A percentile compares a stretch with the other conserved stretches of the same genome.
Conservation (phyloP, 495 filamentous ascomycete genomes). For the Penicillium lividum region DNA sequence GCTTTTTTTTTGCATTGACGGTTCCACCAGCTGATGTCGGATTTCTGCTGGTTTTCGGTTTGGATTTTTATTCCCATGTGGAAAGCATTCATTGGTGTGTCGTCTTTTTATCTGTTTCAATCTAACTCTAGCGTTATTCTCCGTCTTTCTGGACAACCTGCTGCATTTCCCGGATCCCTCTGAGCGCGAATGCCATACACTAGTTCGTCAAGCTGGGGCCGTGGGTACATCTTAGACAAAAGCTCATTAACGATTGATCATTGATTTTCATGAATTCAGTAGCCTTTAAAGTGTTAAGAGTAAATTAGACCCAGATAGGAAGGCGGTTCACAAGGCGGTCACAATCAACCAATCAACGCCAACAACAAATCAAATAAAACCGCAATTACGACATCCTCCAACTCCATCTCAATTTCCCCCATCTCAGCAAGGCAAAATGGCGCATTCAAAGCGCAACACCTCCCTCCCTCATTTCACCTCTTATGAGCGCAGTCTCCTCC, state of each 20-base stretch:
- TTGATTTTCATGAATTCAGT: background rate
- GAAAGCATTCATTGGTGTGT: constrained; percentile 3
- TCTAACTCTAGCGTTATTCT: background rate
- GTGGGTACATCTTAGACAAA: background rate
- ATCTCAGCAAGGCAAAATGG: constrained; percentile 28
- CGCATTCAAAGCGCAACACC: constrained; percentile 83
- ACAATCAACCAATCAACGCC: background rate
- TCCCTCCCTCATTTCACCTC: constrained; percentile 95
- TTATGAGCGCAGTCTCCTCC: constrained; percentile 81
- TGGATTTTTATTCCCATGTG: constrained; percentile 1
- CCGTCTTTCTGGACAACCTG: background rate
- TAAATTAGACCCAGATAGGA: too few species aligned
- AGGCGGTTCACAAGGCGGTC: background rate
- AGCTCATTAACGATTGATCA: background rate
- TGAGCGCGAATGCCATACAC: background rate
- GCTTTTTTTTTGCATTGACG: constrained; percentile 13
- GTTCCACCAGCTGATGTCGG: constrained; percentile 11
- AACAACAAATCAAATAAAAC: background rate
- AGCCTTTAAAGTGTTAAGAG: too few species aligned
- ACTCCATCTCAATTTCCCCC: background rate
- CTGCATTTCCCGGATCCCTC: background rate
- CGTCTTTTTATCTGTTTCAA: background rate
- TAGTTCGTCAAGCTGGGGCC: background rate
- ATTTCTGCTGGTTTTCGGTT: constrained; percentile 8
- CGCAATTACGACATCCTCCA: background rate